Conservation (phyloP, 495 filamentous ascomycete species). For the Hyaloscypha variabilis region DNA sequence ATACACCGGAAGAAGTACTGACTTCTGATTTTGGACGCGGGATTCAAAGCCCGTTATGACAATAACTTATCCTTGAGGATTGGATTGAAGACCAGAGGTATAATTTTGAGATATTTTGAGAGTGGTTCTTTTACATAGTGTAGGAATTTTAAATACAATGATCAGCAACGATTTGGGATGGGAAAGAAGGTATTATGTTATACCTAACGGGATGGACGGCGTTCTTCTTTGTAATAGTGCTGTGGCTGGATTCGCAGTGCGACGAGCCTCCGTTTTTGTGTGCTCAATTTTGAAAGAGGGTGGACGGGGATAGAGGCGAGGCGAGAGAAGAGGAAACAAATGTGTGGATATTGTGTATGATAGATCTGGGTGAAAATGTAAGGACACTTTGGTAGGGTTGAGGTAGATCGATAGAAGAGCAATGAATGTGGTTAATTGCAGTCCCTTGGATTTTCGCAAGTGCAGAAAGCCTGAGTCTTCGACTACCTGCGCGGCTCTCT, state of each 20-base stretch:
- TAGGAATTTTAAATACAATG: not conserved
- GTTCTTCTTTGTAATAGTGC: not conserved
- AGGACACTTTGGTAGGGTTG: not conserved
- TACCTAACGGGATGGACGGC: not conserved
- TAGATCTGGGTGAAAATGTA: not conserved
- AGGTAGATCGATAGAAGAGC: not conserved
- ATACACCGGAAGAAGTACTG: conserved; percentile 51
- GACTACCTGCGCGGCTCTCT: too few species aligned
- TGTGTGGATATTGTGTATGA: not conserved
- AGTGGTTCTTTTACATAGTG: not conserved
- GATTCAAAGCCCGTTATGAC: conserved; percentile 25
- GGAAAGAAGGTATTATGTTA: not conserved
- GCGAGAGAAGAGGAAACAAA: not conserved
- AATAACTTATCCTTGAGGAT: not conserved
- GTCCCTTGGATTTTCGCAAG: not conserved
- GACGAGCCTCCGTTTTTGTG: not conserved
- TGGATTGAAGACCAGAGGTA: not conserved
- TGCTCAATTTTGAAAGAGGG: not conserved
- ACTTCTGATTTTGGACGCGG: not conserved
- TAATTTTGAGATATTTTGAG: not conserved
- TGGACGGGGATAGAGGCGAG: too few species aligned
- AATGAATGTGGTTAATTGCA: not conserved
- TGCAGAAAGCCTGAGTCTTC: too few species aligned
- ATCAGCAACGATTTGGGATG: not conserved
- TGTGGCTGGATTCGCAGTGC: not conserved